phyloP scores from a whole-genome alignment of 768 basidiomycete species.

The Botryobasidium botryosum region DNA sequence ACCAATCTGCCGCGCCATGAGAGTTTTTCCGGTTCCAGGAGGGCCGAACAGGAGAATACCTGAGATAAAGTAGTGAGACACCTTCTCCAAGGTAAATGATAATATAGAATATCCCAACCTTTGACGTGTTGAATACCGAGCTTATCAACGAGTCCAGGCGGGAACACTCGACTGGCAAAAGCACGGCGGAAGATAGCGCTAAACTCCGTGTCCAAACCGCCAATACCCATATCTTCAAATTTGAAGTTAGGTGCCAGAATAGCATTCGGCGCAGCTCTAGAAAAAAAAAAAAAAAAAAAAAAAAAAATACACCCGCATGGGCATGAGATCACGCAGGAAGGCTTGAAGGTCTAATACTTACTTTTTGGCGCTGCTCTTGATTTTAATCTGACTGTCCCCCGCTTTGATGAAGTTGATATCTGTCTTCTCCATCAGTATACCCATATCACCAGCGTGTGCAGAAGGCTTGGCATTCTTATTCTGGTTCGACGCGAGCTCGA shows the following conservation, averaged over 20 bases:
- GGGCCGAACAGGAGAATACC: constrained; percentile 92
- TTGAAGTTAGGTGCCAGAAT: constrained; percentile 97
- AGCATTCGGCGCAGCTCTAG: constrained; percentile 77
- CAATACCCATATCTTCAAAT: constrained; percentile 99
- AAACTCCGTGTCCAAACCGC: constrained; percentile 91
- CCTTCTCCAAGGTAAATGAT: neutral
- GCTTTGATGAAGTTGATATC: constrained; percentile 83
- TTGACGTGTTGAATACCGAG: constrained; percentile 97
- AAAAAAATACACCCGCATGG: constrained; percentile 3
- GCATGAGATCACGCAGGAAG: neutral
- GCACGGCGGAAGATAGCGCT: constrained; percentile 94
- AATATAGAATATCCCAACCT: constrained; percentile 30
- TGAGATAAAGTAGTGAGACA: constrained; percentile 16
- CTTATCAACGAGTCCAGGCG: constrained; percentile 89
- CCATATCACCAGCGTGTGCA: constrained; percentile 24
- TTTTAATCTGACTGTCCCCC: constrained; percentile 59
- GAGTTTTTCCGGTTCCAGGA: constrained; percentile 95
- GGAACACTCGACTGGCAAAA: constrained; percentile 97
- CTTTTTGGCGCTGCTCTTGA: constrained; percentile 88
- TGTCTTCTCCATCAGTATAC: constrained; percentile 81
- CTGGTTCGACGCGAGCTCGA: constrained; percentile 43
- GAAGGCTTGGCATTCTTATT: constrained; percentile 26
- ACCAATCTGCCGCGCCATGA: constrained; percentile 96
- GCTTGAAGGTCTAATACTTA: too few relatives aligned
- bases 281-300: neutral